Percentiles rank a stretch among this genome's conserved stretches.
These are phyloP conservation scores for Graphilbum ipis-grandicollis DNA, from an alignment of 2,329 filamentous ascomycete species.

Conservation along the genomic window DNA sequence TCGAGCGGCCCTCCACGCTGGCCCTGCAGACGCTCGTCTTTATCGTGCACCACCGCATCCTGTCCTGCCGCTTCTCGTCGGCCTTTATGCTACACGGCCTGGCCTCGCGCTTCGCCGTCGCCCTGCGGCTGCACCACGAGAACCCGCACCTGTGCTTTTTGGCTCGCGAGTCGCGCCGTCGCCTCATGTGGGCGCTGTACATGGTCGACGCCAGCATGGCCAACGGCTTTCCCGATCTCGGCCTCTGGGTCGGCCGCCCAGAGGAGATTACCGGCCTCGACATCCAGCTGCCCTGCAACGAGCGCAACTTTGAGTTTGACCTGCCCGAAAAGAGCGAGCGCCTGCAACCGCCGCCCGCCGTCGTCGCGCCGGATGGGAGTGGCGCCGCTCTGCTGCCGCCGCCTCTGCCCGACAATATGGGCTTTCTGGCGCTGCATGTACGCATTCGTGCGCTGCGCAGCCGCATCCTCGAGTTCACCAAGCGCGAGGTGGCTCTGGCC, in stretches of 20 bases:
- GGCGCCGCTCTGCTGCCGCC: constrained; percentile 16
- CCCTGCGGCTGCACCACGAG: constrained; percentile 30
- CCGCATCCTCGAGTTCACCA: constrained; percentile 35
- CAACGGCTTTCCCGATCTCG: constrained; percentile 27
- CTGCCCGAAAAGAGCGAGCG: constrained; percentile 35
- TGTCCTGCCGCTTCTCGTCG: constrained; percentile 25
- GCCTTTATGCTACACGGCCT: constrained; percentile 29
- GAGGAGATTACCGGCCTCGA: too few relatives aligned
- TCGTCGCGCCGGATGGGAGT: neutral
- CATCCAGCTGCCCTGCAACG: constrained; percentile 30
- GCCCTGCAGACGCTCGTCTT: constrained; percentile 31
- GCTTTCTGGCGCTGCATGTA: constrained; percentile 37
- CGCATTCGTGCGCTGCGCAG: constrained; percentile 37
- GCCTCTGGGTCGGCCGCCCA: constrained; percentile 22
- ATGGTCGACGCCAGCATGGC: constrained; percentile 30
- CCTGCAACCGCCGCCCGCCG: constrained; percentile 23
- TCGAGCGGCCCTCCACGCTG: constrained; percentile 37
- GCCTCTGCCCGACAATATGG: constrained; percentile 32
- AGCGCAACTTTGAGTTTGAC: constrained; percentile 37
- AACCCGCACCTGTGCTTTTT: constrained; percentile 25
- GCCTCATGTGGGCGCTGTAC: constrained; percentile 31
- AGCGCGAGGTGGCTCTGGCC: constrained; percentile 15
- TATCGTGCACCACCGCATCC: constrained; percentile 28
- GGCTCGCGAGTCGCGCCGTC: constrained; percentile 24
- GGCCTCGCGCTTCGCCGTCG: constrained; percentile 29